Base-by-base conservation (phyloP, 805 yeast species). In the Pichia sporocuriosa region DNA sequence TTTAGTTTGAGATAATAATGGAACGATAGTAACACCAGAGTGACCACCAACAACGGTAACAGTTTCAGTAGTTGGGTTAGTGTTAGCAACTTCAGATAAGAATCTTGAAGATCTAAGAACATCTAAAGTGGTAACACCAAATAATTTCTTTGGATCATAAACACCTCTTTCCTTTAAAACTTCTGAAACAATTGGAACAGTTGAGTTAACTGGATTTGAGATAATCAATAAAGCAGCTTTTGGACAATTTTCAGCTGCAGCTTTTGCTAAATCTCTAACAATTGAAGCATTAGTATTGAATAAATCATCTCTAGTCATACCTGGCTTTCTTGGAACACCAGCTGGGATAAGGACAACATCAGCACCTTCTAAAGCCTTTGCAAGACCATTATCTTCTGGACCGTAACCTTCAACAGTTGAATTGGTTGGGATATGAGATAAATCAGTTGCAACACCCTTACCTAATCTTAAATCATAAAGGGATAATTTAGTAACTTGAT, bases 311-410 rank as follows among this genome's bases (percentile, higher is more conserved):
- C 97, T 84, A 61, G 96, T 86, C 97, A 89, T 89, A 67, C 97
- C 97, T 54, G 97, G 97, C 73, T 88, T 89, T 79, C 94, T 85
- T 73, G 95, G 97, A 45, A 89, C 94, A 73, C 97, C 97, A 44
- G 97, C 97, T 62, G 97, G 96, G 67, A 89, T 85, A 45, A 89
- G 76, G 40, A 89, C 89, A 46, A 89, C 80, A 56, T 88, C 94
- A 39, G 96, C 77, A 37, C 81, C 88, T 39, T 73, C 68, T 54
- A 89, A 69, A 16, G 96, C 95, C 43, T 67, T 69, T 46, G 72
- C 68, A 49, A 87, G 68, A 26, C 84, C 84, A 39, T 80, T 76
- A 15, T 41, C 36, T 51, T 84, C 95, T 54, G 96, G 94, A 45
- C 85, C 74, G 74, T 75, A 89, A 51, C 97, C 97, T 53, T 70